Conservation (phyloP, 352 stramenopile genomes). For the Globisporangium splendens region DNA sequence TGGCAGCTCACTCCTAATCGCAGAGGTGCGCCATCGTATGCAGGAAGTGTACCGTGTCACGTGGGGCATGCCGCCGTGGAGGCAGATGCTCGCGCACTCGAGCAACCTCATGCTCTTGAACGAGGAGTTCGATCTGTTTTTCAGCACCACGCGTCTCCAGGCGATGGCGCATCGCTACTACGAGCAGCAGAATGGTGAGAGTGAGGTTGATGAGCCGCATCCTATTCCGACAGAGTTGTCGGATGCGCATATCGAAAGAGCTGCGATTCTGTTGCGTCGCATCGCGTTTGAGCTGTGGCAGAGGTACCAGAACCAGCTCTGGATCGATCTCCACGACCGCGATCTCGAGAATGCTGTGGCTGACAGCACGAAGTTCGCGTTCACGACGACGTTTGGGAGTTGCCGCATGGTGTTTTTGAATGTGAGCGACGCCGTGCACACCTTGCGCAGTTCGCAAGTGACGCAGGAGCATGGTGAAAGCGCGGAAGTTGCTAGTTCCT, state of each 20-base stretch:
- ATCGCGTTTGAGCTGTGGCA: constrained; percentile 70
- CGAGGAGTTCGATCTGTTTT: constrained; percentile 55
- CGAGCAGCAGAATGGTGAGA: not conserved
- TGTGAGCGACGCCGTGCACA: constrained; percentile 42
- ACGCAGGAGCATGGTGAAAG: not conserved
- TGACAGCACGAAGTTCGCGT: constrained; percentile 52
- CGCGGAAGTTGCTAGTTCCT: too few relatives aligned
- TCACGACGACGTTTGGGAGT: constrained; percentile 40
- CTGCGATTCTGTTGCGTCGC: constrained; percentile 27
- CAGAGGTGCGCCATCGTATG: constrained; percentile 43
- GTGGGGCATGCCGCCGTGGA: constrained; percentile 54
- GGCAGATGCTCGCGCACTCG: constrained; percentile 32
- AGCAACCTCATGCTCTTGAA: constrained; percentile 77
- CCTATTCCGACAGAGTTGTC: not conserved
- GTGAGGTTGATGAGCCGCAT: not conserved
- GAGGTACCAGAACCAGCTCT: constrained; percentile 78
- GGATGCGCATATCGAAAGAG: constrained; percentile 19
- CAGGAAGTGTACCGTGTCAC: constrained; percentile 67
- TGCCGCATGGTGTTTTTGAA: constrained; percentile 55
- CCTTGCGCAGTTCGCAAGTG: constrained; percentile 16
- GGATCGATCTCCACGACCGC: constrained; percentile 54
- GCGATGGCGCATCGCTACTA: not conserved
- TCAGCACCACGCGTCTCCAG: constrained; percentile 26
- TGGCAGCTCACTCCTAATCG: not conserved
- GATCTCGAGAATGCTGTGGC: constrained; percentile 46